Evolutionary conservation across 208 protist genomes (phyloP), one percentile per base, ranked within the genome.

Genomic region (Tritrichomonas musculus): DNA sequence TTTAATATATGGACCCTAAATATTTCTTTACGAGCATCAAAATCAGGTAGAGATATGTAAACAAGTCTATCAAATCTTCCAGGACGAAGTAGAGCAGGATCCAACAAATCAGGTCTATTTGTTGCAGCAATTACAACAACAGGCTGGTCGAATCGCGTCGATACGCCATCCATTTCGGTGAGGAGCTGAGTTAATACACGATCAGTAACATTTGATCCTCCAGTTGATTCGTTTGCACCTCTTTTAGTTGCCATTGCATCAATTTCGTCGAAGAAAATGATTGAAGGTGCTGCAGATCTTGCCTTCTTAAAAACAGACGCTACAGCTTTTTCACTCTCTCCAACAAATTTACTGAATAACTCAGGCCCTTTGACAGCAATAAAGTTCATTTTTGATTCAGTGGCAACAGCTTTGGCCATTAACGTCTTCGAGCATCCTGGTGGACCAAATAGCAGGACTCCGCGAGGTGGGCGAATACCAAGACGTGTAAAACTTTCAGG

Each of bases 301-400:
- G 98, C 98, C 44, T 94, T 94, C 50, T 93, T 92, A 92, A 99
- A 99, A 0, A 98, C 93, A 60, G 97, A 96, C 13, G 96, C 94
- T 5, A 99, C 95, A 20, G 95, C 97, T 13, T 96, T 96, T 93
- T 99, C 98, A 47, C 96, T 97, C 66, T 99, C 98, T 49, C 98
- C 98, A 1, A 99, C 98, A 95, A 96, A 99, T 94, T 98, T 98
- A 30, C 93, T 96, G 66, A 98, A 97, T 47, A 96, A 55, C 92
- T 99, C 99, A 53, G 95, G 99, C 97, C 72, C 99, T 96, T 99
- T 99, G 94, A 99, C 99, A 50, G 99, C 95, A 94, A 99, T 99
- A 96, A 99, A 99, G 97, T 99, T 99, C 41, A 98, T 98, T 94
- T 98, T 98, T 14, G 98, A 99, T 96, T 99, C 98, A 95, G 99